A percentile compares a stretch with the other conserved stretches of the same genome.
phyloP scores from a whole-genome alignment of 352 stramenopile genomes.

The Pythium brachiatum region DNA sequence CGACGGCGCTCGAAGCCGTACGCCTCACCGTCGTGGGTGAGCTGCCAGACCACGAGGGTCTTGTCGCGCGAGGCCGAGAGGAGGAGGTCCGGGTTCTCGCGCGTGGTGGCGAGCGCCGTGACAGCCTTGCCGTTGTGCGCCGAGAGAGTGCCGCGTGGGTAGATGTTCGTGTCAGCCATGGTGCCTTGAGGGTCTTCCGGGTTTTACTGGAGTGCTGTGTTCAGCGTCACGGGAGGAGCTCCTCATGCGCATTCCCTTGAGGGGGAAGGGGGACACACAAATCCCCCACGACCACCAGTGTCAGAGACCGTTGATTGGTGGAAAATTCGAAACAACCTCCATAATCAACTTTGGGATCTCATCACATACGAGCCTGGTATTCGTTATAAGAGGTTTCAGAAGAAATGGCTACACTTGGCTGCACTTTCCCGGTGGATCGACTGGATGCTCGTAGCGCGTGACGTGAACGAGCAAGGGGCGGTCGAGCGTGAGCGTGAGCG shows the following conservation, averaged over 20 bases:
- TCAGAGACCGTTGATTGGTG: neutral
- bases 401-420: neutral
- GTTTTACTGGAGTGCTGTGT: conserved; percentile 23
- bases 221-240: neutral
- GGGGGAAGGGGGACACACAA: too few relatives aligned
- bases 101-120: conserved; percentile 96
- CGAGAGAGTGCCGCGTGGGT: conserved; percentile 84
- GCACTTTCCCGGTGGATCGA: too few relatives aligned
- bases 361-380: neutral
- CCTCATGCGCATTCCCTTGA: neutral
- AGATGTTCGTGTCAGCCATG: conserved; percentile 85
- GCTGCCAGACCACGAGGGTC: conserved; percentile 84
- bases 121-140: conserved; percentile 90
- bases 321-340: conserved; percentile 1
- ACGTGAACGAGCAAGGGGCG: too few relatives aligned
- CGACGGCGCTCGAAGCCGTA: conserved; percentile 97
- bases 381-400: neutral
- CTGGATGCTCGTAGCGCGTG: neutral
- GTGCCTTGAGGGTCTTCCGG: conserved; percentile 26
- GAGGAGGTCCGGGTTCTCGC: conserved; percentile 99
- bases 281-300: neutral
- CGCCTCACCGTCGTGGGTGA: conserved; percentile 95
- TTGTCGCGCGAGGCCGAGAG: conserved; percentile 98
- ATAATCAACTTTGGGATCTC: neutral
- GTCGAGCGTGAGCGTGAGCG: conserved; percentile 1